These are phyloP conservation scores for Tetrahymena thermophila DNA, from an alignment of 73 alveolate species.

Conservation along the genomic window DNA sequence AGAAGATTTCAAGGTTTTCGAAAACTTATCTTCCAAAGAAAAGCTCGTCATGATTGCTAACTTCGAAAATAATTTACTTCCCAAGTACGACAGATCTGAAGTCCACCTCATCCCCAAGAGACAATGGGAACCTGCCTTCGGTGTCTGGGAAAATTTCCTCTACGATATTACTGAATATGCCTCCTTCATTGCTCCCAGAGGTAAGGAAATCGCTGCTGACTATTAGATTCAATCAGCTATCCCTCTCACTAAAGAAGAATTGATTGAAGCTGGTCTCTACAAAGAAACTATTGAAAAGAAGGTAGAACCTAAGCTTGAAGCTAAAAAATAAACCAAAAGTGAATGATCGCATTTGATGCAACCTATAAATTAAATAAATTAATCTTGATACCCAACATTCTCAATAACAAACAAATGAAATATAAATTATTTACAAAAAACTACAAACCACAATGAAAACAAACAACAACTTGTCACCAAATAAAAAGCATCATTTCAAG, in stretches of 20 bases:
- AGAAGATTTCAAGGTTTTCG: conserved; percentile 40
- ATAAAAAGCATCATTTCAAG: no score
- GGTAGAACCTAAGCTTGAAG: neutral
- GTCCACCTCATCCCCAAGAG: conserved; percentile 41
- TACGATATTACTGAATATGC: conserved; percentile 18
- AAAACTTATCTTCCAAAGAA: conserved; percentile 18
- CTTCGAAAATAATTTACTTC: conserved; percentile 17
- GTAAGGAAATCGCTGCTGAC: conserved; percentile 42
- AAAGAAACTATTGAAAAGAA: neutral
- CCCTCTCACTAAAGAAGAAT: neutral
- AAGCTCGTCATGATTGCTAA: conserved; percentile 2
- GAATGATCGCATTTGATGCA: neutral
- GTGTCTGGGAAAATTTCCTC: conserved; percentile 21
- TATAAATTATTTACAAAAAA: neutral
- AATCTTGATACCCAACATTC: neutral
- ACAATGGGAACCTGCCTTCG: conserved; percentile 31
- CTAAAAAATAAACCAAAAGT: neutral
- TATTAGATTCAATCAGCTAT: neutral
- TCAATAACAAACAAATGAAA: neutral
- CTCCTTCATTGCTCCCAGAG: conserved; percentile 25
- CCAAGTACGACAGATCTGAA: neutral
- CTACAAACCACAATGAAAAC: neutral
- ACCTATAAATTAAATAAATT: neutral
- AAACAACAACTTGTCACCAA: neutral
- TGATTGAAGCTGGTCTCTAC: neutral